Evolutionary conservation across 257 asterid species (phyloP).

Genomic region (Phtheirospermum japonicum): DNA sequence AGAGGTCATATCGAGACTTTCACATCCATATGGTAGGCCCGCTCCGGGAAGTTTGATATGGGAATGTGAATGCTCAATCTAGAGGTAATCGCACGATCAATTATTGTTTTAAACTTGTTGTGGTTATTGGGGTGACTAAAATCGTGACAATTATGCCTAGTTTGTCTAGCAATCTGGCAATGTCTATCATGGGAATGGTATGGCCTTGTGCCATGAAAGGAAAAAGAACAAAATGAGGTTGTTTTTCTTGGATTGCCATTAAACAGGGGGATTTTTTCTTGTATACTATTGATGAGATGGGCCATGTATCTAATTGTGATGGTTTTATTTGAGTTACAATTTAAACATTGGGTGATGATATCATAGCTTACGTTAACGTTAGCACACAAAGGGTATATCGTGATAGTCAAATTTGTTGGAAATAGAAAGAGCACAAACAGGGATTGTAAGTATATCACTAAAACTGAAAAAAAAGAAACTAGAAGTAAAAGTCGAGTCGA

Average conservation of each 20-base stretch:
- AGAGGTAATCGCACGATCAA: slow-evolving; percentile 31
- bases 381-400: too few relatives aligned
- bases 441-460: too few relatives aligned
- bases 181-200: slow-evolving; percentile 53
- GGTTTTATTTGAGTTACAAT: too few relatives aligned
- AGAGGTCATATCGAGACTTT: slow-evolving; percentile 33
- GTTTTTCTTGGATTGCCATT: slow-evolving; percentile 24
- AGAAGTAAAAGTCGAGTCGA: too few relatives aligned
- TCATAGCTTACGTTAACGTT: too few relatives aligned
- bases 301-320: too few relatives aligned
- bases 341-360: too few relatives aligned
- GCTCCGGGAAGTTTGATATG: slow-evolving; percentile 32
- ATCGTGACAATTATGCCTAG: slow-evolving; percentile 41
- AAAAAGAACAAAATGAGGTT: slow-evolving; percentile 50
- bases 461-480: too few relatives aligned
- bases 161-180: slow-evolving; percentile 43
- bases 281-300: too few relatives aligned
- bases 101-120: slow-evolving; percentile 29
- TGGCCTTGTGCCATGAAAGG: slow-evolving; percentile 71
- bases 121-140: slow-evolving; percentile 38
- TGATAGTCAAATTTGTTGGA: too few relatives aligned
- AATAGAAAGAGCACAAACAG: too few relatives aligned
- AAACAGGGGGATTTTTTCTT: too few relatives aligned
- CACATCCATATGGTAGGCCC: slow-evolving; percentile 45
- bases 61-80: slow-evolving; percentile 34